These are phyloP conservation scores for Clarkia xantiana DNA, from an alignment of 345 rosid genomes.

Conservation along the genomic window DNA sequence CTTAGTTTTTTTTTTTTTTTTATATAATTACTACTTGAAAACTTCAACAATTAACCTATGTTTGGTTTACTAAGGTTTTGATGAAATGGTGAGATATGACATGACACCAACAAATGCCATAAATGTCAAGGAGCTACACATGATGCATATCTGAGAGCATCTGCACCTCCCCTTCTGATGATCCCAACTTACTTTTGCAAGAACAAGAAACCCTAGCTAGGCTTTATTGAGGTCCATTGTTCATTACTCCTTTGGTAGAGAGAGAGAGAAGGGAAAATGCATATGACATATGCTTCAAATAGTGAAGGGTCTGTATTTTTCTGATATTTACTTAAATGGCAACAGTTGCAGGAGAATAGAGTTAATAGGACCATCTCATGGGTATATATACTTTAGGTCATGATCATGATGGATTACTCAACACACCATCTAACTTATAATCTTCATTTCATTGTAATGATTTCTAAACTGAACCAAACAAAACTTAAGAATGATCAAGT, in stretches of 20 bases:
- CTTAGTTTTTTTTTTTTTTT: neutral
- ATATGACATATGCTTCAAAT: neutral
- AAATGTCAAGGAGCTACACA: neutral
- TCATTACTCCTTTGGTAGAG: slow-evolving; percentile 2
- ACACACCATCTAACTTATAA: no score
- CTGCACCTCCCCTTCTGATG: neutral
- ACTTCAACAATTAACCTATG: neutral
- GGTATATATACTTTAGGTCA: no score
- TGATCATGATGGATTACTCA: no score
- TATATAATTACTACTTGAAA: neutral
- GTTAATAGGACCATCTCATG: no score
- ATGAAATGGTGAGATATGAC: no score
- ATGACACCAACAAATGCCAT: no score
- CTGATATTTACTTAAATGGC: neutral
- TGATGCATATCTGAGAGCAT: neutral
- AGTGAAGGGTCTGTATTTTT: neutral
- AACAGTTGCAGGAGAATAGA: neutral
- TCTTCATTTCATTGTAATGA: no score
- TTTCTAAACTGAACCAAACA: no score
- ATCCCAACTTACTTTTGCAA: neutral
- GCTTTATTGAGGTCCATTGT: slow-evolving; percentile 4
- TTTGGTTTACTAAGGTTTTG: no score
- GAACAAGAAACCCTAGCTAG: neutral
- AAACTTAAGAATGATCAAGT: no score
- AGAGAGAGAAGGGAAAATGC: no score